These are phyloP conservation scores for Pseudisothecium myosuroides DNA, from an alignment of 225 moss, liverwort and hornwort genomes.

Conservation along the genomic window DNA sequence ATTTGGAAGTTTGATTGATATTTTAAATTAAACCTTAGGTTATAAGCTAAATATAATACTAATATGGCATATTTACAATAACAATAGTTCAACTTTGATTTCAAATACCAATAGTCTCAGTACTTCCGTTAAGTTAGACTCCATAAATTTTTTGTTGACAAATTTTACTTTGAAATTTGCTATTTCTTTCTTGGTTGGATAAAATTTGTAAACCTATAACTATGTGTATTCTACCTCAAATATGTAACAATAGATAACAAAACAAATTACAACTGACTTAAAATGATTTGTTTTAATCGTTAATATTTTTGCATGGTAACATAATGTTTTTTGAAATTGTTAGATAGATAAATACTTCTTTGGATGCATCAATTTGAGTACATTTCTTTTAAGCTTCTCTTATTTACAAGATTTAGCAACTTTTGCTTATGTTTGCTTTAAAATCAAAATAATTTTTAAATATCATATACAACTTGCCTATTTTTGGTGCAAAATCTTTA, in stretches of 20 bases:
- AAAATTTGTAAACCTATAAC: not conserved
- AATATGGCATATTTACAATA: too few relatives aligned
- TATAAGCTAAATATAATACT: not conserved
- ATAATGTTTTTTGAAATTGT: too few relatives aligned
- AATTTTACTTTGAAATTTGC: not conserved
- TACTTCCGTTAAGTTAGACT: not conserved
- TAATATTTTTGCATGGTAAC: not conserved
- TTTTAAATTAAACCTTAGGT: not conserved
- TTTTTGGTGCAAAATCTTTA: too few relatives aligned
- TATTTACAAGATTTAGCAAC: not conserved
- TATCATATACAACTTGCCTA: not conserved
- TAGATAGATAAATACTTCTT: not conserved
- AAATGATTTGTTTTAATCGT: fast-evolving
- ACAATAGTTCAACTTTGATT: not conserved
- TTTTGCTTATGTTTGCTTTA: not conserved
- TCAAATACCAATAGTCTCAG: not conserved
- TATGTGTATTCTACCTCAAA: not conserved
- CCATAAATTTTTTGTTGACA: too few relatives aligned
- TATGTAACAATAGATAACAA: not conserved
- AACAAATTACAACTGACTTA: not conserved
- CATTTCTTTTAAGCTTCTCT: not conserved
- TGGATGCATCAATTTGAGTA: not conserved
- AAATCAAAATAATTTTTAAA: not conserved
- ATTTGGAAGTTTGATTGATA: not conserved
- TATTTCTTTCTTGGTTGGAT: not conserved